Evolutionary conservation across 768 basidiomycete genomes (phyloP).

Genomic region (Tricholoma sp.): DNA sequence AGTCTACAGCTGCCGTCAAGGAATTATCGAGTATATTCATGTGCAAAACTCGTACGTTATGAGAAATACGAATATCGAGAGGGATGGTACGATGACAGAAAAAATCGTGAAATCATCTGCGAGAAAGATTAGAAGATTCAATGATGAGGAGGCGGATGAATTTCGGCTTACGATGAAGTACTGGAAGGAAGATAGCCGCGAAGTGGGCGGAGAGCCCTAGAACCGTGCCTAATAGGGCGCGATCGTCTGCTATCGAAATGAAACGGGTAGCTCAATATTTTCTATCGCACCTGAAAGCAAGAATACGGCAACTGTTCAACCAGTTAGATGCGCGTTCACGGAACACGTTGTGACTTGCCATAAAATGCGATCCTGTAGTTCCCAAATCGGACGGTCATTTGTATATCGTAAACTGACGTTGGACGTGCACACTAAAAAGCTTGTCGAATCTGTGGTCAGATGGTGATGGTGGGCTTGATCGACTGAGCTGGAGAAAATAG

Average conservation of each 20-base stretch:
- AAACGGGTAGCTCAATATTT: not conserved
- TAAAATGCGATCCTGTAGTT: constrained; percentile 51
- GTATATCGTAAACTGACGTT: constrained; percentile 9
- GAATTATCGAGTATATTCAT: not conserved
- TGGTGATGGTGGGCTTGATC: no score
- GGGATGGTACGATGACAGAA: constrained; percentile 56
- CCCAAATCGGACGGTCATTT: constrained; percentile 62
- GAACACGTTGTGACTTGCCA: constrained; percentile 27
- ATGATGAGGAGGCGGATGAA: not conserved
- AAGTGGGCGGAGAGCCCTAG: constrained; percentile 69
- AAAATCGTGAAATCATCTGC: constrained; percentile 71
- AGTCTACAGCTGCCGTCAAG: constrained; percentile 34
- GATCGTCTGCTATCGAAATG: not conserved
- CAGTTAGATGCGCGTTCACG: constrained; percentile 6
- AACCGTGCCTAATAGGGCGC: constrained; percentile 36
- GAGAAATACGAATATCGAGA: constrained; percentile 61
- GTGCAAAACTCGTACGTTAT: constrained; percentile 38
- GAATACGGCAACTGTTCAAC: constrained; percentile 34
- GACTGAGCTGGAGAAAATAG: no score
- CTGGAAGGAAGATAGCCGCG: constrained; percentile 61
- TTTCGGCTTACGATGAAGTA: constrained; percentile 48
- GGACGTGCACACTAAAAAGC: no score
- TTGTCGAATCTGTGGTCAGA: not conserved
- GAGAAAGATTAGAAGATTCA: not conserved
- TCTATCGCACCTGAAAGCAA: constrained; percentile 35